Conservation (phyloP, 805 yeast species). For the Hanseniaspora mollemarum region DNA sequence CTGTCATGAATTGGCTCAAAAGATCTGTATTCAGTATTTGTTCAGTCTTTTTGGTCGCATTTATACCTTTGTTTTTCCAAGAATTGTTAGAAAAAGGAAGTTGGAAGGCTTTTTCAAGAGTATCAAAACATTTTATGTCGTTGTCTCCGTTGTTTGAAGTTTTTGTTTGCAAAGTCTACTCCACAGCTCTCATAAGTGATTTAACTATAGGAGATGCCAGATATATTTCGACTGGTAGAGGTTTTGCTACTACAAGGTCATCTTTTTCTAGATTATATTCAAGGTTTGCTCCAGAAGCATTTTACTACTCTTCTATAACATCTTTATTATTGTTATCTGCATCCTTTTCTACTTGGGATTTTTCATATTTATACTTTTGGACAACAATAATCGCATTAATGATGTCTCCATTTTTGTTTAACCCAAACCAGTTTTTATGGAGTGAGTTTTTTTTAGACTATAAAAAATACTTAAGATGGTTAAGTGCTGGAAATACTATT, state of each 20-base stretch:
- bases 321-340: conserved; percentile 44
- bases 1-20: conserved; percentile 64
- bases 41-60: conserved; percentile 61
- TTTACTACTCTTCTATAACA: conserved; percentile 50
- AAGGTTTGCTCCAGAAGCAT: conserved; percentile 56
- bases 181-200: conserved; percentile 57
- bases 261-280: conserved; percentile 56
- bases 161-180: conserved; percentile 66
- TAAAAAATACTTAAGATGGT: conserved; percentile 34
- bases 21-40: conserved; percentile 64
- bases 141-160: conserved; percentile 70
- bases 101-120: conserved; percentile 53
- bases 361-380: conserved; percentile 51
- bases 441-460: conserved; percentile 54
- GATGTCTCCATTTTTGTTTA: conserved; percentile 49
- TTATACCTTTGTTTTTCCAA: conserved; percentile 64
- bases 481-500: conserved; percentile 40
- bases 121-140: conserved; percentile 55
- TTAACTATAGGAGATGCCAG: conserved; percentile 68
- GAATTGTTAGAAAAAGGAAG: conserved; percentile 67
- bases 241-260: conserved; percentile 63
- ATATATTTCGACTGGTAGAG: conserved; percentile 74
- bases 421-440: conserved; percentile 58
- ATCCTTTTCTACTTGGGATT: conserved; percentile 52
- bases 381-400: conserved; percentile 44